Evolutionary conservation across 2,329 filamentous ascomycete genomes (phyloP).

Genomic region (Sporothrix sp.): DNA sequence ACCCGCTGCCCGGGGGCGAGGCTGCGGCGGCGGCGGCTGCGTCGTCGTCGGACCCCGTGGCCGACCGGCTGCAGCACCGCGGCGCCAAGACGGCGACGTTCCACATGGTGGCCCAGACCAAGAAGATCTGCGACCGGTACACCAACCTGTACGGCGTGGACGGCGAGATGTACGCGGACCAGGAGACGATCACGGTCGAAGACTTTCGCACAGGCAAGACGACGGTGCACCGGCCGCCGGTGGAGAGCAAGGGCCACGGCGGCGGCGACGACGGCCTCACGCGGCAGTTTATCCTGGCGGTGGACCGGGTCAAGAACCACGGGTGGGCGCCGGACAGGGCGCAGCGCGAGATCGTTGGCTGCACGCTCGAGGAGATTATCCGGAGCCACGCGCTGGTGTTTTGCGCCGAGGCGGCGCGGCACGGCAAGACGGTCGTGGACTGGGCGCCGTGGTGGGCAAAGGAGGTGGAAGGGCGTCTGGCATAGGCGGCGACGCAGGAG

Average conservation of each 20-base stretch:
- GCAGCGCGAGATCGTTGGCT: slow-evolving; percentile 68
- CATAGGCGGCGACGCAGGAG: not conserved
- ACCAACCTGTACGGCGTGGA: slow-evolving; percentile 77
- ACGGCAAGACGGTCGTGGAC: slow-evolving; percentile 57
- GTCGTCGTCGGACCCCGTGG: not conserved
- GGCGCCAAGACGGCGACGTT: slow-evolving; percentile 78
- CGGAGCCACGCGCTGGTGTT: slow-evolving; percentile 88
- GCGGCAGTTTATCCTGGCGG: slow-evolving; percentile 71
- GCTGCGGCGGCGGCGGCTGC: not conserved
- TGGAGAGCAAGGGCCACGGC: slow-evolving; percentile 54
- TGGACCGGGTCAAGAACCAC: slow-evolving; percentile 66
- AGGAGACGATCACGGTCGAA: slow-evolving; percentile 62
- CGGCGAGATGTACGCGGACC: slow-evolving; percentile 83
- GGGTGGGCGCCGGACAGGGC: slow-evolving; percentile 57
- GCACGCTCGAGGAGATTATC: slow-evolving; percentile 77
- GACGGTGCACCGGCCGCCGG: slow-evolving; percentile 48
- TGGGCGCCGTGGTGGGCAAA: slow-evolving; percentile 68
- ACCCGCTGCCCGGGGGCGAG: slow-evolving; percentile 30
- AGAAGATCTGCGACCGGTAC: slow-evolving; percentile 76
- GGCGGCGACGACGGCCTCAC: slow-evolving; percentile 74
- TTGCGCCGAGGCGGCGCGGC: slow-evolving; percentile 80
- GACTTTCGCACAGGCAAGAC: slow-evolving; percentile 54
- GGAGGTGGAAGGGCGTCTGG: slow-evolving; percentile 32
- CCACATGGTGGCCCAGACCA: slow-evolving; percentile 89
- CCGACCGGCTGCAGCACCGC: slow-evolving; percentile 30